A percentile compares a stretch with the other conserved stretches of the same genome.
Conservation (phyloP, 192 early-diverging fungal species). For the Backusella morwellensis region DNA sequence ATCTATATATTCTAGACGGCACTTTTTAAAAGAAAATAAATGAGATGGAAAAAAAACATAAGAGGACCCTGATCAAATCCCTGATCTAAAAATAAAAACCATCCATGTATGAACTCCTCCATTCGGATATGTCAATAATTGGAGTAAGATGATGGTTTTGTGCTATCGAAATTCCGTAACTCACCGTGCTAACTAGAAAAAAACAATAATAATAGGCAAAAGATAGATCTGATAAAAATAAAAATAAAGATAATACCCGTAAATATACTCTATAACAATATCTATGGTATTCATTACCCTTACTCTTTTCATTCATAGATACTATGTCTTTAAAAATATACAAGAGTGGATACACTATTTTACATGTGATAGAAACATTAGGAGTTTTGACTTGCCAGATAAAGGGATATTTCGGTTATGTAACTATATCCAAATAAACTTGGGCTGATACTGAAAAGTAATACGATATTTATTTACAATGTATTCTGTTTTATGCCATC, state of each 20-base stretch:
- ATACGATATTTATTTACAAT: not conserved
- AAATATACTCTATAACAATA: too few relatives aligned
- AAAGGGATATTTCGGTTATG: not conserved
- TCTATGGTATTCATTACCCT: too few relatives aligned
- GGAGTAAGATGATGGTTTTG: not conserved
- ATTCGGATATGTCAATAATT: constrained; percentile 3
- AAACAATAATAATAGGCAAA: not conserved
- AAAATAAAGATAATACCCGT: not conserved
- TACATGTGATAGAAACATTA: not conserved
- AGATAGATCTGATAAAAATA: not conserved
- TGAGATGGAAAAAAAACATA: not conserved
- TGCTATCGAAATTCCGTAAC: not conserved
- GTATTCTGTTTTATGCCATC: not conserved
- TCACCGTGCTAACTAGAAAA: not conserved
- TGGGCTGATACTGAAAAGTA: not conserved
- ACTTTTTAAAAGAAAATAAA: not conserved
- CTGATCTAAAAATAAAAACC: not conserved
- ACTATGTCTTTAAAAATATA: not conserved
- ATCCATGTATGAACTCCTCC: not conserved
- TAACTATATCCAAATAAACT: not conserved
- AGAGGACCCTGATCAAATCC: constrained; percentile 2
- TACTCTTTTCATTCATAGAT: too few relatives aligned
- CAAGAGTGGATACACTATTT: not conserved
- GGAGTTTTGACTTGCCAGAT: not conserved
- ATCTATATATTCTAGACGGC: not conserved